Base-by-base conservation (phyloP, 345 rosid genomes). In the Dipteronia dyeriana region DNA sequence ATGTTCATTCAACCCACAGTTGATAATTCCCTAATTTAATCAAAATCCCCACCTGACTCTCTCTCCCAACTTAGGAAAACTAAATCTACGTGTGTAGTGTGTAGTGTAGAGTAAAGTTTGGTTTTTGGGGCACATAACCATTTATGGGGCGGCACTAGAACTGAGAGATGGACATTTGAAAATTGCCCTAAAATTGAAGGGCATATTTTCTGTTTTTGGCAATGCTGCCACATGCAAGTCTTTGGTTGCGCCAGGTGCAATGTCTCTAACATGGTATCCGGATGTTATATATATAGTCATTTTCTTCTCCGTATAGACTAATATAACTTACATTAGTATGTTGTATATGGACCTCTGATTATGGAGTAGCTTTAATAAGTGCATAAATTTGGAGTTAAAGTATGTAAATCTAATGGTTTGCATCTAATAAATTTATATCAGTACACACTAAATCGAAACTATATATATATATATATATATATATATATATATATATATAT, bases 181-280 rank as follows among this genome's bases (percentile, higher is more conserved):
- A 56, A 17, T 41, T 41, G 38, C 38, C 38, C 38, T 34, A 4
- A 57, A 39, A 23, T 3, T n/a, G 16, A 4, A 19, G 56, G 10
- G 10, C 62, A 73, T 57, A 39, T 75, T 77, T 38, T 54, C 2
- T 20, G 43, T 13, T 23, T 43, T 38, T 16, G 11, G 1, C 6
- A 25, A 57, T 17, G 64, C 23, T 75, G 84, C 79, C 87, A 82
- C 83, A 83, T 85, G 87, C 90, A 66, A 68, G 49, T 66, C 80
- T 73, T 19, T 31, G 82, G 86, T 75, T 72, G 71, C 31, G 82
- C 82, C 84, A 85, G 88, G 86, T 85, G 90, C 90, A 85, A 63
- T 82, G 88, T 74, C 75, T 79, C 86, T 76, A 73, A 39, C 83
- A 68, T 47, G 82, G 68, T 23, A 75, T 77, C 74, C 63, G 47